A percentile compares a stretch with the other conserved stretches of the same genome.
Evolutionary conservation across 2,329 filamentous ascomycete species (phyloP).

Genomic region (Davidsoniella australis): DNA sequence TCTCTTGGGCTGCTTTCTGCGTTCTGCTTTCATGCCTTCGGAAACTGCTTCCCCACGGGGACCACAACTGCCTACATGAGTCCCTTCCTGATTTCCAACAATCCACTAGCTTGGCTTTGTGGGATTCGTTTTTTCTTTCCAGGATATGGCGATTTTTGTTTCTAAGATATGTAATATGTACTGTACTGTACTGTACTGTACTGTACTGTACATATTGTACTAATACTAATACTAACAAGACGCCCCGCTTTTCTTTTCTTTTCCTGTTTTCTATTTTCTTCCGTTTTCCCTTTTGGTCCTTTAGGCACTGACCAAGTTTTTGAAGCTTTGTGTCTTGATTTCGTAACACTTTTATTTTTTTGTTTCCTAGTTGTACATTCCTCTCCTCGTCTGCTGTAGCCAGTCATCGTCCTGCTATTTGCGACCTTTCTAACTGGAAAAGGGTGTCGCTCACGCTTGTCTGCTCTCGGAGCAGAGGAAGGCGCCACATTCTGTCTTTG

Average conservation of each 20-base stretch:
- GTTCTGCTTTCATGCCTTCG: background rate
- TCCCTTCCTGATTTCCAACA: background rate
- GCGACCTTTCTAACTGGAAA: background rate
- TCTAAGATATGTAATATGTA: background rate
- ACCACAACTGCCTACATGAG: background rate
- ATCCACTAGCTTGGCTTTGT: background rate
- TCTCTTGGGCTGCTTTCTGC: no score
- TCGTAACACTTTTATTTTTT: background rate
- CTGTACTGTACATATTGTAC: no score
- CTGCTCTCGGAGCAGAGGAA: no score
- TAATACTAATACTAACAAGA: background rate
- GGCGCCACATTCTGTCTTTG: no score
- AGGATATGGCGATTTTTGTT: background rate
- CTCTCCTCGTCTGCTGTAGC: background rate
- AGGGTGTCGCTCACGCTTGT: no score
- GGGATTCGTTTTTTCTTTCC: background rate
- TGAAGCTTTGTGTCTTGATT: background rate
- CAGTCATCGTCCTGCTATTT: background rate
- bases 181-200: no score
- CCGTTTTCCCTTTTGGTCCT: background rate
- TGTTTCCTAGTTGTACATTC: background rate
- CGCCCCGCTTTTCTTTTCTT: background rate
- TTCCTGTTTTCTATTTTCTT: background rate
- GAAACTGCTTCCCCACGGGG: constrained; percentile 6
- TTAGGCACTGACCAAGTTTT: background rate